Conservation (phyloP, 768 basidiomycete species). For the Pholiota conissans region DNA sequence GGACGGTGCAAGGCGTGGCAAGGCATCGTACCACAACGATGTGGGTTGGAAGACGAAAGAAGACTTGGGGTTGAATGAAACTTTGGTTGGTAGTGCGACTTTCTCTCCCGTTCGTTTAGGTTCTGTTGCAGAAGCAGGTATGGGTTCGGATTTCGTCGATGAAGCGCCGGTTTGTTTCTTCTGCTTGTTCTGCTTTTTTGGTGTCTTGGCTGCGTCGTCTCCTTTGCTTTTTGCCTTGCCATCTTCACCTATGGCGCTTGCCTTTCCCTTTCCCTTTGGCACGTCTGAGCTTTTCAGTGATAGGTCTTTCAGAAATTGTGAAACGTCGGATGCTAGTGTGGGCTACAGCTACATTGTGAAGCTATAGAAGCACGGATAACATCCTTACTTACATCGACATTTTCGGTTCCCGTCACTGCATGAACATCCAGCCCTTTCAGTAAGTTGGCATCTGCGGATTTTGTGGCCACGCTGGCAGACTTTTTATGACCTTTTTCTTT, state of each 20-base stretch:
- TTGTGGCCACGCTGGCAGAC: conserved; percentile 37
- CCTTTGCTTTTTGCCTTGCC: conserved; percentile 13
- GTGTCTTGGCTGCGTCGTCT: conserved; percentile 5
- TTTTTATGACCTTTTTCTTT: conserved; percentile 16
- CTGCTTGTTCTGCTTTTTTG: conserved; percentile 2
- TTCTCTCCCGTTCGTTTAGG: conserved; percentile 13
- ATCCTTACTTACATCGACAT: conserved; percentile 30
- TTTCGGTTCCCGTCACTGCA: conserved; percentile 25
- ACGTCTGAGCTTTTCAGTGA: conserved; percentile 24
- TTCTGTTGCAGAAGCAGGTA: conserved; percentile 12
- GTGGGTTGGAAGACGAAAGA: conserved; percentile 38
- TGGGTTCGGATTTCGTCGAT: neutral
- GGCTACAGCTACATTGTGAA: conserved; percentile 28
- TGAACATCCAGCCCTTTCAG: conserved; percentile 39
- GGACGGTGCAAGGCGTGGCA: conserved; percentile 39
- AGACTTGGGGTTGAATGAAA: conserved; percentile 36
- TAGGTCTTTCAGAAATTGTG: conserved; percentile 44
- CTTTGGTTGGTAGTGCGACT: conserved; percentile 32
- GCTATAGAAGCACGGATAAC: neutral
- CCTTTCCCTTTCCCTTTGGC: conserved; percentile 10
- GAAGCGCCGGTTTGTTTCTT: conserved; percentile 14
- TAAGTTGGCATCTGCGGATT: conserved; percentile 45
- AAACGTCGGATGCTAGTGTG: conserved; percentile 43
- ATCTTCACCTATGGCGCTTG: conserved; percentile 9
- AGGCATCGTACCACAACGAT: conserved; percentile 56